Base-by-base conservation (phyloP, 495 filamentous ascomycete species). In the Cercophora scortea region DNA sequence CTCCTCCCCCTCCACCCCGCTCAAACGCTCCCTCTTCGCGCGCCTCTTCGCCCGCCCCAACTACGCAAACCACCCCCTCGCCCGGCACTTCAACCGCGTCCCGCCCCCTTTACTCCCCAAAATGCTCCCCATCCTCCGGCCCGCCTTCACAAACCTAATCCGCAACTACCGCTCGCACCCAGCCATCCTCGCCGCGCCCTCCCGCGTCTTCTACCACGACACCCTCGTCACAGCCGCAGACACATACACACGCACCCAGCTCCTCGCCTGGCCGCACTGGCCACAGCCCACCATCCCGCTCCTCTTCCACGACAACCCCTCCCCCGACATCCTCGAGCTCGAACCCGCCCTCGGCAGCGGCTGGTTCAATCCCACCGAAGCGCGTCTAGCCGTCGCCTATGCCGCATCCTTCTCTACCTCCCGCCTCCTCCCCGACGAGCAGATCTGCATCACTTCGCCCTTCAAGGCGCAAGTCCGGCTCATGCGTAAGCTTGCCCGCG, bases 151-250 rank as follows among this genome's bases (percentile, higher is more conserved):
- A 35, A 79, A 80, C 45, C 66, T 82, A 0, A 71, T 74, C n/a
- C 66, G 74, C n/a, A 82, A 82, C 57, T 81, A 81, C 58, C 73
- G 79, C 44, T 80, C 78, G 16, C 79, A 82, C 54, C 73, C 77
- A 4, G 70, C 79, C 42, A 81, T 82, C 54, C 60, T 82, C 17
- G 73, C 77, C 1, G 65, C 78, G 13, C 77, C 78, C 6, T 78
- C 72, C 8, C 52, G 64, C 0, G 65, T 81, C 12, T 81, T 80
- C 59, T 82, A 82, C 57, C 43, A 67, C 54, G 72, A 81, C 53
- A 81, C 77, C 0, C 65, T 82, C 3, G 66, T 76, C 9, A 68
- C 77, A 0, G 71, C 76, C 54, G 75, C 76, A 16, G 4, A 42
- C 8, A 3, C 8, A 1, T 40, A 51, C 11, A 52, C 68, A 16